Base-by-base conservation (phyloP, 257 asterid species). In the Scutellaria galericulata region DNA sequence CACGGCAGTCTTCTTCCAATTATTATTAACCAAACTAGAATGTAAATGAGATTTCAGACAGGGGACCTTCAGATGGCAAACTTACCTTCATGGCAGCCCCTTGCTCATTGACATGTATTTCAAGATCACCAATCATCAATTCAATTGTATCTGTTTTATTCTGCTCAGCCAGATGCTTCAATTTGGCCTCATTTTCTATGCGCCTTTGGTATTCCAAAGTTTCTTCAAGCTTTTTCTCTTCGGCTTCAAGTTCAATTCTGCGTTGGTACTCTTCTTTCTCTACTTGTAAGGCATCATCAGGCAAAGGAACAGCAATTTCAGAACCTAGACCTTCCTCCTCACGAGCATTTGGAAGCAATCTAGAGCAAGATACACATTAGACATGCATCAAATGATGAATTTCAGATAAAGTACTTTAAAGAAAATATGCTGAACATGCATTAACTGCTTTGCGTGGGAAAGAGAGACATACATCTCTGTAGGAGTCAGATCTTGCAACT, bases 141-240 rank as follows among this genome's bases (percentile, higher is more conserved):
- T 72, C 77, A 78, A 61, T 66, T 67, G 80, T 52, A 46, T 71
- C 86, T 42, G 81, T 35, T 75, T 60, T 88, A 58, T 87, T 78
- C 81, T 85, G 95, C 79, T 86, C 96, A 2, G 88, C 91, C 20
- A 92, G 86, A 81, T 84, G 98, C 89, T 85, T 88, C 83, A 74
- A 86, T 74, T 90, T 92, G 27, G 98, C 96, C 80, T 92, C 98
- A 65, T 92, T 86, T 83, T 92, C 98, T 46, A 92, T 84, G 52
- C 86, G 87, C 68, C 98, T 86, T 82, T 92, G 98, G 79, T 85
- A 88, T 75, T 90, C 98, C 87, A 92, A 76, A 64, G 96, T 88
- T 88, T 90, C 98, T 84, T 90, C 94, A 75, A 90, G 96, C 86
- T 90, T 86, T 78, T 92, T 90, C 80, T 90, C 98, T 79, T 90